phyloP scores from a whole-genome alignment of 2,329 filamentous ascomycete genomes.

The Xylariaceae sp. region DNA sequence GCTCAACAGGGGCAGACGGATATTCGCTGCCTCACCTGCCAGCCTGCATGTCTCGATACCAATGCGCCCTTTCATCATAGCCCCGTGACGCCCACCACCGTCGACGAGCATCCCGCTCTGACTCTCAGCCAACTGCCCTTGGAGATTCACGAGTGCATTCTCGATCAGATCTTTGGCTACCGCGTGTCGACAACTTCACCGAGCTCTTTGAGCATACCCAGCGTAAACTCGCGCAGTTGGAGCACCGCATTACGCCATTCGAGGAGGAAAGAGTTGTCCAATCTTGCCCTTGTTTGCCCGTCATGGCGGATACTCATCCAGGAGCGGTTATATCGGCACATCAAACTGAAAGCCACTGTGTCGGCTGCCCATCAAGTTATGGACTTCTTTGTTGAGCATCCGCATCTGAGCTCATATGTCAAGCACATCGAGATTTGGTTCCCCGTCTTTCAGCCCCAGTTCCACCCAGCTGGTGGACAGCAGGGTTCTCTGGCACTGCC shows the following conservation, averaged over 20 bases:
- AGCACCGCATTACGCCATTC: constrained; percentile 61
- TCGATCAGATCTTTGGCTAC: constrained; percentile 67
- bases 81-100: constrained; percentile 21
- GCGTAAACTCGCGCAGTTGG: constrained; percentile 51
- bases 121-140: constrained; percentile 53
- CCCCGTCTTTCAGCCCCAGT: constrained; percentile 62
- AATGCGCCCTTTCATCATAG: constrained; percentile 25
- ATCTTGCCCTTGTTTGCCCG: constrained; percentile 56
- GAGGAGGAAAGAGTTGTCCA: constrained; percentile 60
- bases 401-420: constrained; percentile 58
- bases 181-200: constrained; percentile 56
- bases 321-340: constrained; percentile 66
- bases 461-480: constrained; percentile 38
- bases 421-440: constrained; percentile 75
- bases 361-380: constrained; percentile 56
- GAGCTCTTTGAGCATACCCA: constrained; percentile 49
- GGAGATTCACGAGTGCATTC: constrained; percentile 67
- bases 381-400: constrained; percentile 53
- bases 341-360: constrained; percentile 68
- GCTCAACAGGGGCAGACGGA: constrained; percentile 44
- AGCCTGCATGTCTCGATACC: constrained; percentile 29
- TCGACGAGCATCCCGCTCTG: constrained; percentile 27
- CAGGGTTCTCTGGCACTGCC: constrained; percentile 42
- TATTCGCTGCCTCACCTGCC: constrained; percentile 37
- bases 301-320: constrained; percentile 66